Conservation (phyloP, 495 filamentous ascomycete genomes). For the Hyaloscypha variabilis region DNA sequence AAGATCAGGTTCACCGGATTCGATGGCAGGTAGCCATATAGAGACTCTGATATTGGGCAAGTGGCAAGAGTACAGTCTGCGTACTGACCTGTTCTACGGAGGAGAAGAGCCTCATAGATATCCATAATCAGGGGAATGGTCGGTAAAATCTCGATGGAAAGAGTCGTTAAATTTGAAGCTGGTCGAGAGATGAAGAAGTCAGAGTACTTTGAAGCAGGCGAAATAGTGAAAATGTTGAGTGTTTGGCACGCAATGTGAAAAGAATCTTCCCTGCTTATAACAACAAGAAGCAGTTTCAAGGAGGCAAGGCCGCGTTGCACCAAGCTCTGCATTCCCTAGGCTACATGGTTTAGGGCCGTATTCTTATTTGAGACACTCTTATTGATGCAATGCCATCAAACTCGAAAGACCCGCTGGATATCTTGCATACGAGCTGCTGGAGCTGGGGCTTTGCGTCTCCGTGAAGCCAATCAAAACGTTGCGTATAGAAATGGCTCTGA, state of each 20-base stretch:
- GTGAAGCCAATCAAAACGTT: neutral
- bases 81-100: neutral
- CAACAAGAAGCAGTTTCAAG: neutral
- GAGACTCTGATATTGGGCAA: conserved; percentile 36
- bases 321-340: neutral
- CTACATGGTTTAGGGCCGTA: neutral
- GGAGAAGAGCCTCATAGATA: neutral
- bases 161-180: neutral
- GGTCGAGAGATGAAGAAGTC: neutral
- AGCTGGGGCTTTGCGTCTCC: neutral
- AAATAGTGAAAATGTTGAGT: neutral
- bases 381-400: neutral
- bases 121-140: neutral
- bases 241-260: neutral
- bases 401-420: neutral
- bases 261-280: neutral
- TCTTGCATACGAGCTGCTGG: neutral
- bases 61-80: conserved; percentile 5
- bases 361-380: neutral
- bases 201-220: neutral
- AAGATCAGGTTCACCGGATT: conserved; percentile 40
- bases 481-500: neutral
- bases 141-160: neutral
- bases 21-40: conserved; percentile 40
- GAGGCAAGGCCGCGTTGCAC: neutral